phyloP scores from a whole-genome alignment of 1,284 basidiomycete species.

The Apiotrichum akiyoshidainum region DNA sequence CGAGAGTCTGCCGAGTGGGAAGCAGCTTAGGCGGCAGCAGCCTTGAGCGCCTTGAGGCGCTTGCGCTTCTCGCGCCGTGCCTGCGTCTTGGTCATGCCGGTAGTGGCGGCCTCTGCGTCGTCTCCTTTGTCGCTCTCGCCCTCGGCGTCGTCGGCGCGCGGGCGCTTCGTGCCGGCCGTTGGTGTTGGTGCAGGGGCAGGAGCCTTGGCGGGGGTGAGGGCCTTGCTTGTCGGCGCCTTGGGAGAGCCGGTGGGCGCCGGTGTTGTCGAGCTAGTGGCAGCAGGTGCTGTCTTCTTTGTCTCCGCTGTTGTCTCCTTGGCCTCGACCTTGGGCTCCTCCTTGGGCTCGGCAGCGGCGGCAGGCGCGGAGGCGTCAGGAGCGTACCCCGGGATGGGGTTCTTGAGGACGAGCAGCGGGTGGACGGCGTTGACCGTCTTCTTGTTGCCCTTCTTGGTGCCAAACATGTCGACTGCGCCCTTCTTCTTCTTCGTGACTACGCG shows the following conservation, averaged over 20 bases:
- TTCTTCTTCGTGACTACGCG: conserved; percentile 28
- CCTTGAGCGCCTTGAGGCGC: conserved; percentile 23
- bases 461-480: conserved; percentile 26
- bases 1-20: conserved; percentile 3
- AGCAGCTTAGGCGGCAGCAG: conserved; percentile 5
- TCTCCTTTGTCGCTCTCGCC: conserved; percentile 8
- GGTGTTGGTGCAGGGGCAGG: too few species aligned
- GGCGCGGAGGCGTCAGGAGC: not conserved
- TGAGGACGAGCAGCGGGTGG: conserved; percentile 15
- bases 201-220: too few species aligned
- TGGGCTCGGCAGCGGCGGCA: not conserved
- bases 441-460: conserved; percentile 24
- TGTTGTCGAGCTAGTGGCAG: too few species aligned
- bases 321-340: not conserved
- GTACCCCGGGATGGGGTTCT: conserved; percentile 19
- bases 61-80: conserved; percentile 26
- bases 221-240: too few species aligned
- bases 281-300: not conserved
- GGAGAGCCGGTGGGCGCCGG: too few species aligned
- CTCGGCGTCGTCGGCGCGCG: conserved; percentile 5
- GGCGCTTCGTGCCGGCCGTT: conserved; percentile 3
- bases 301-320: not conserved
- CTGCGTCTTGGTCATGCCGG: conserved; percentile 22
- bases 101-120: conserved; percentile 1
- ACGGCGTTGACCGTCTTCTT: conserved; percentile 14